Base-by-base conservation (phyloP, 2,329 filamentous ascomycete species). In the Pestalotiopsis fici region DNA sequence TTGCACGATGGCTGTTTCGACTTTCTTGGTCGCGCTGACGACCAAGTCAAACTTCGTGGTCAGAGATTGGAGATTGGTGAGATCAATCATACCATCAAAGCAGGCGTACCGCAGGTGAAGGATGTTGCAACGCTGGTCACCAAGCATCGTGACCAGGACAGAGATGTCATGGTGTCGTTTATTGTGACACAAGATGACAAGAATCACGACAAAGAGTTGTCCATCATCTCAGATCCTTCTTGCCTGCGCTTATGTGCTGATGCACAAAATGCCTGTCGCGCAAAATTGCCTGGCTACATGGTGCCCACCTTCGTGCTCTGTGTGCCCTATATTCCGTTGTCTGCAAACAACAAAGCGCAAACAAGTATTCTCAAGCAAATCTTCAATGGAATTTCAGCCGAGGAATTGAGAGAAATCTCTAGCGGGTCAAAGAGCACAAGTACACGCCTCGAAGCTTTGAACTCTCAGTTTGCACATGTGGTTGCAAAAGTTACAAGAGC, bases 1-100 rank as follows among this genome's bases (percentile, higher is more conserved):
- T 80, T 97, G 7, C 85, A 94, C 65, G 92, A 98, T 76, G 90
- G 89, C 1, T 93, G 91, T 56, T 95, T 97, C 71, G 92, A 95
- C 66, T 98, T 98, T 75, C 83, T 97, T 2, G 95, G 95, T 2
- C 88, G 95, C 15, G 92, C 91, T 5, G 95, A 98, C 75, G 94
- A 97, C 66, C 95, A 98, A 78, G 91, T 97, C 69, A 98, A 98
- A 77, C 85, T 98, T 3, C 89, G 95, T 12, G 95, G 95, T 0
- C 95, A 98, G 77, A 86, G 95, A 15, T 85, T 98, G 0, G 95
- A 98, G 74, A 91, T 97, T 68, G 93, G 91, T 1, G 95, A 98
- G 80, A 97, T 98, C 78, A 96, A 97, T 72, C 90, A 95, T 61
- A 88, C 92, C 9, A 93, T 97, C 72, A 90, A 89, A 59, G 83